phyloP scores from a whole-genome alignment of 495 filamentous ascomycete species.

The Penicillium flavigenum region DNA sequence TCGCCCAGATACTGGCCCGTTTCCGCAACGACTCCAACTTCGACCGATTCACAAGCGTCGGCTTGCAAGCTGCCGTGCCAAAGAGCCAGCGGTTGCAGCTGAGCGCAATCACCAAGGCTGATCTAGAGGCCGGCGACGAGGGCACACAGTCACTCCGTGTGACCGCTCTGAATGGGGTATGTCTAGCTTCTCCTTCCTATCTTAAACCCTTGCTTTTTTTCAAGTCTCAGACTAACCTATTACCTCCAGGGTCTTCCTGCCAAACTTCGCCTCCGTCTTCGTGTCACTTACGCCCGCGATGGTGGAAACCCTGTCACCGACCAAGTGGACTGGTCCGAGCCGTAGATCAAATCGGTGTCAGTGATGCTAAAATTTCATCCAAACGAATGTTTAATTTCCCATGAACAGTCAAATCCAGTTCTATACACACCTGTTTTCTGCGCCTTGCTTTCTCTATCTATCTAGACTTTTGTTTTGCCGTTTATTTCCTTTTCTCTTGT shows the following conservation, averaged over 20 bases:
- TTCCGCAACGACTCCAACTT: conserved; percentile 76
- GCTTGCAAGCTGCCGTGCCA: conserved; percentile 90
- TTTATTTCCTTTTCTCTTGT: not conserved
- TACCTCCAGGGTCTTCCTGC: conserved; percentile 57
- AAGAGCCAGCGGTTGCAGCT: conserved; percentile 92
- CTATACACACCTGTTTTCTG: conserved; percentile 19
- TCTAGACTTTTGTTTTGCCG: conserved; percentile 18
- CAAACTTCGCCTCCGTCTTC: conserved; percentile 77
- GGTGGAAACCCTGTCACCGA: conserved; percentile 72
- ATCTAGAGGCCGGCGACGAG: conserved; percentile 74
- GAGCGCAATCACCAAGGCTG: conserved; percentile 76
- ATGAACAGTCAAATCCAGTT: conserved; percentile 21
- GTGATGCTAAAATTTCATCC: conserved; percentile 16
- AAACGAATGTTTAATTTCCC: conserved; percentile 24
- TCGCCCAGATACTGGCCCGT: conserved; percentile 70
- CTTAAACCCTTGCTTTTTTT: not conserved
- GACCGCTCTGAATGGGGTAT: conserved; percentile 78
- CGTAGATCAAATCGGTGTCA: conserved; percentile 31
- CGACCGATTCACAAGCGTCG: conserved; percentile 64
- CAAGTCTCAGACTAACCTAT: conserved; percentile 6
- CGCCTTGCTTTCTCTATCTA: not conserved
- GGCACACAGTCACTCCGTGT: conserved; percentile 88
- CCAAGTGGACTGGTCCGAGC: conserved; percentile 95
- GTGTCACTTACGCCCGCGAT: conserved; percentile 74
- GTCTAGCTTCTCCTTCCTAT: conserved; percentile 34